Evolutionary conservation across 441 rosid species (phyloP).

Genomic region (Populus hybrid): DNA sequence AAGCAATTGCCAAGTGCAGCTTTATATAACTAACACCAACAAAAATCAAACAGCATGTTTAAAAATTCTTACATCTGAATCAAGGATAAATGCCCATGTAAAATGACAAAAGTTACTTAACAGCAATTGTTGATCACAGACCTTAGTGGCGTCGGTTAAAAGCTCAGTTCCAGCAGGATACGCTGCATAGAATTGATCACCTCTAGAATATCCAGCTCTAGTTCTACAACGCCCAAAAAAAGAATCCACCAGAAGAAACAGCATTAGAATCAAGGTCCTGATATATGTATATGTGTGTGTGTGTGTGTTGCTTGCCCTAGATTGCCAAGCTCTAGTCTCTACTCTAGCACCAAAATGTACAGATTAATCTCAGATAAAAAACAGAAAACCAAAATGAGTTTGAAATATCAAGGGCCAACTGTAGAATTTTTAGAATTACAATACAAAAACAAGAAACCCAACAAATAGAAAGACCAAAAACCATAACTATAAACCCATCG

Average conservation of each 20-base stretch:
- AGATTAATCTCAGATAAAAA: neutral
- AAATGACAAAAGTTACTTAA: neutral
- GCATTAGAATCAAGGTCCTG: neutral
- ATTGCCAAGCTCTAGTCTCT: too few relatives aligned
- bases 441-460: neutral
- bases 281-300: too few relatives aligned
- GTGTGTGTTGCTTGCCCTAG: too few relatives aligned
- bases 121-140: slow-evolving; percentile 25
- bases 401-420: too few relatives aligned
- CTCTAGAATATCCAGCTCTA: slow-evolving; percentile 90
- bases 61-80: slow-evolving; percentile 4
- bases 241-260: too few relatives aligned
- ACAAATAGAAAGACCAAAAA: neutral
- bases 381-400: neutral
- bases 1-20: slow-evolving; percentile 90
- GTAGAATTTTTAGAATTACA: too few relatives aligned
- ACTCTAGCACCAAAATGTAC: neutral
- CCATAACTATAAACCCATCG: too few relatives aligned
- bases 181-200: slow-evolving; percentile 87
- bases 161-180: slow-evolving; percentile 94
- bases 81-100: neutral
- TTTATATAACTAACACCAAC: slow-evolving; percentile 59
- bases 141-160: slow-evolving; percentile 76
- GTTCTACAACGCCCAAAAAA: slow-evolving; percentile 45
- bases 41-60: slow-evolving; percentile 16